These are phyloP conservation scores for Infundibulicybe gibba DNA, from an alignment of 768 basidiomycete genomes.

Conservation along the genomic window DNA sequence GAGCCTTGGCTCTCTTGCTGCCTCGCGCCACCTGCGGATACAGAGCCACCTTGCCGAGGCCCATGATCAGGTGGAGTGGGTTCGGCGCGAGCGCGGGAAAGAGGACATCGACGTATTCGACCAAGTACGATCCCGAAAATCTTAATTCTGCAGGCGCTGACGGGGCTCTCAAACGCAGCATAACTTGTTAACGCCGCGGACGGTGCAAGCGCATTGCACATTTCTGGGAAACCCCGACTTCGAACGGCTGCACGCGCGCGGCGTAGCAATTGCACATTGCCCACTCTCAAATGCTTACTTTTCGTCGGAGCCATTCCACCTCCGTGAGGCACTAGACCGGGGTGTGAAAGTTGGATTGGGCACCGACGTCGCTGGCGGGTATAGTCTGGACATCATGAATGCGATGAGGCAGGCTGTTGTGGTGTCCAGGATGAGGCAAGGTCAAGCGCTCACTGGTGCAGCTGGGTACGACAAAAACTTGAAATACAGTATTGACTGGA, in stretches of 20 bases:
- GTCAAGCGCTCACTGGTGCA: constrained; percentile 27
- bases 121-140: constrained; percentile 41
- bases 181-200: constrained; percentile 56
- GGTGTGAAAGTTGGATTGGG: constrained; percentile 77
- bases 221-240: constrained; percentile 58
- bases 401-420: constrained; percentile 79
- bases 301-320: constrained; percentile 63
- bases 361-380: constrained; percentile 85
- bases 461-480: constrained; percentile 20
- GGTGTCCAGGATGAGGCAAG: constrained; percentile 68
- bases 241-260: constrained; percentile 38
- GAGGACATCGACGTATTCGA: constrained; percentile 79
- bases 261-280: constrained; percentile 78
- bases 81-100: constrained; percentile 51
- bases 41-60: constrained; percentile 88
- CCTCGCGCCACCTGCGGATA: constrained; percentile 42
- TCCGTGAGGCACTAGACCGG: constrained; percentile 65
- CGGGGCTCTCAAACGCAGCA: constrained; percentile 31
- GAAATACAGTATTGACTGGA: constrained; percentile 63
- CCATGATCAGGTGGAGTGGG: constrained; percentile 72
- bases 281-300: constrained; percentile 90
- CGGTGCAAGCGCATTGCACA: constrained; percentile 89
- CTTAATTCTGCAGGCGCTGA: neutral
- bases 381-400: constrained; percentile 71
- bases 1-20: constrained; percentile 57